These are phyloP conservation scores for Mycena rebaudengoi DNA, from an alignment of 768 basidiomycete genomes.

Conservation along the genomic window DNA sequence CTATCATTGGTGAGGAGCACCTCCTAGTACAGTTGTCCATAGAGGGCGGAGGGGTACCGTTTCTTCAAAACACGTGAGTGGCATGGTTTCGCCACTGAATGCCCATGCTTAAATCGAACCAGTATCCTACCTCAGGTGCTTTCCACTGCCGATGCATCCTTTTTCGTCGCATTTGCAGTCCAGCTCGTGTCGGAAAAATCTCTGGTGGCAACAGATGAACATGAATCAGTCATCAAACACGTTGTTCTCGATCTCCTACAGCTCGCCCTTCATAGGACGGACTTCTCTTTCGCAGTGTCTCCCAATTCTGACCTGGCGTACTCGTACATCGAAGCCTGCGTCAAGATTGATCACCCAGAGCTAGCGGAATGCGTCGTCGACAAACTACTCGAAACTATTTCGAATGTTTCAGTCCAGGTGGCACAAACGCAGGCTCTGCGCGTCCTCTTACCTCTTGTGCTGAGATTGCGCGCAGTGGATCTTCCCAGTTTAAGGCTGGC, in stretches of 20 bases:
- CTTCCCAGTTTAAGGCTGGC: constrained; percentile 1
- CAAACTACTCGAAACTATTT: no score
- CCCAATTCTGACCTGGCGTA: background rate
- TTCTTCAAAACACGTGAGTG: constrained; percentile 3
- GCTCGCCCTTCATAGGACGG: background rate
- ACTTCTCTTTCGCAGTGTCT: background rate
- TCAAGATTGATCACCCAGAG: background rate
- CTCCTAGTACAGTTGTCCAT: background rate
- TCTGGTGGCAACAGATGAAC: background rate
- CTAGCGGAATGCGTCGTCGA: background rate
- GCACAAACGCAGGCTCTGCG: background rate
- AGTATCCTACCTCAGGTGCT: constrained; percentile 5
- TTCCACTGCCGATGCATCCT: background rate
- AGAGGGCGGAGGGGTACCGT: constrained; percentile 7
- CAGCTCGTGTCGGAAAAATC: background rate
- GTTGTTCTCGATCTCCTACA: constrained; percentile 3
- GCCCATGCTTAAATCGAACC: background rate
- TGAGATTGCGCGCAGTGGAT: background rate
- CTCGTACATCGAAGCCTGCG: constrained; percentile 8
- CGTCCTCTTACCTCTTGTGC: background rate
- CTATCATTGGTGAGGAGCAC: background rate
- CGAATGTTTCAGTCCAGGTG: background rate
- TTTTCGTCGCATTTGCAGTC: background rate
- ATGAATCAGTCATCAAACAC: background rate
- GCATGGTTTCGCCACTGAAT: background rate